Base-by-base conservation (phyloP, 2,329 filamentous ascomycete genomes). In the Chaetomiaceae sp. region DNA sequence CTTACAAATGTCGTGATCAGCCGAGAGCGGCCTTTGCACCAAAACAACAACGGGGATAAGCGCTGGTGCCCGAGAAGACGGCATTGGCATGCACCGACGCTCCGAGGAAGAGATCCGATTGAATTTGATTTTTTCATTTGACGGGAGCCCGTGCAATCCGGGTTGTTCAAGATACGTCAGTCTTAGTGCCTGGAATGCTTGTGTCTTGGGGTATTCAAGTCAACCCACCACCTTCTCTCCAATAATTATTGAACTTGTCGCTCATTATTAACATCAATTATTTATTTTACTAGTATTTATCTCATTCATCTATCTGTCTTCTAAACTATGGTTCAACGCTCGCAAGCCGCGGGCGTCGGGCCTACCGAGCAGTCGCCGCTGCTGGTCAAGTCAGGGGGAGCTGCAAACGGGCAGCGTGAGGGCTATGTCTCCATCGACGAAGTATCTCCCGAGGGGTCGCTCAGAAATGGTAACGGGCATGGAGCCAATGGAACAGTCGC, bases 1-100 rank as follows among this genome's bases (percentile, higher is more conserved):
- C 40, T 48, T 37, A 16, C 17, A 16, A 44, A 60, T 60, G 56
- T 58, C 58, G 56, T 55, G 51, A 58, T 58, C 48, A 27, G 25
- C 34, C 34, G 21, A 25, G 14, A 34, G 8, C 33, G 17, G 39
- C 20, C 20, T 35, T 17, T 19, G 17, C 31, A 31, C 27, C 31
- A 44, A 20, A 31, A 30, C 42, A 25, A 41, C 25, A 17, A 23
- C 48, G 42, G 48, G 30, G 35, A 41, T 45, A 50, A 41, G 39
- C 13, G 12, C n/a, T 31, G 16, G 12, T 27, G 17, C 14, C 31
- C 27, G 13, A 14, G 19, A 21, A 8, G 10, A 23, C 43, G 53
- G 40, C 37, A 40, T 25, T 43, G 39, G 27, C 3, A 10, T 9
- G 8, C n/a, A 4, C 16, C 21, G 47, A 30, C 2, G 17, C 10